phyloP scores from a whole-genome alignment of 164 flowering plant species.

The Chimonanthus salicifolius region DNA sequence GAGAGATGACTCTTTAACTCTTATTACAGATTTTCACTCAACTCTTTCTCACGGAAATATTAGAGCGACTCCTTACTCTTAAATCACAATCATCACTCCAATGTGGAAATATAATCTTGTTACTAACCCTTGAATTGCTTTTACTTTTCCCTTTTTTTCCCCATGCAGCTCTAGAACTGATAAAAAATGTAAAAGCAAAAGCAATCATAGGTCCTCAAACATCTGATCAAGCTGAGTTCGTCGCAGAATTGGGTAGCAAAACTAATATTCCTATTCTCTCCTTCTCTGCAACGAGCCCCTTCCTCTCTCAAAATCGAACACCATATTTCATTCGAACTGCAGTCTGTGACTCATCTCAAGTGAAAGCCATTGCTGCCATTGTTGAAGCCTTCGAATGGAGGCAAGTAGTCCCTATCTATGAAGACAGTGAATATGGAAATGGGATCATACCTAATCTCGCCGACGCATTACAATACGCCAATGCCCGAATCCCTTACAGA shows the following conservation, averaged over 20 bases:
- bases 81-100: too few relatives aligned
- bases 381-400: constrained; percentile 15
- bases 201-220: constrained; percentile 23
- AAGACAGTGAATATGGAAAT: constrained; percentile 17
- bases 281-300: constrained; percentile 15
- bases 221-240: constrained; percentile 19
- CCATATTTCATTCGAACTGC: constrained; percentile 20
- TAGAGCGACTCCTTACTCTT: too few relatives aligned
- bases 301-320: constrained; percentile 4
- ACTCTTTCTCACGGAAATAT: too few relatives aligned
- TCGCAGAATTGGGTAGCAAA: constrained; percentile 15
- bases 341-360: constrained; percentile 20
- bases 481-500: neutral
- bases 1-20: too few relatives aligned
- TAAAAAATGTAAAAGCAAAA: constrained; percentile 18
- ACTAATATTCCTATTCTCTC: constrained; percentile 20
- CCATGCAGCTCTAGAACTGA: constrained; percentile 15
- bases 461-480: constrained; percentile 15
- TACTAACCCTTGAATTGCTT: too few relatives aligned
- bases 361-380: constrained; percentile 19
- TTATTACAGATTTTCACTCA: too few relatives aligned
- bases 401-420: constrained; percentile 17
- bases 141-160: neutral
- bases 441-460: constrained; percentile 18
- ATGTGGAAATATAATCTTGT: too few relatives aligned